Evolutionary conservation across 129 eudicot species (phyloP), one percentile per base, ranked within the genome.

Genomic region (Rutidosis leptorrhynchoides): DNA sequence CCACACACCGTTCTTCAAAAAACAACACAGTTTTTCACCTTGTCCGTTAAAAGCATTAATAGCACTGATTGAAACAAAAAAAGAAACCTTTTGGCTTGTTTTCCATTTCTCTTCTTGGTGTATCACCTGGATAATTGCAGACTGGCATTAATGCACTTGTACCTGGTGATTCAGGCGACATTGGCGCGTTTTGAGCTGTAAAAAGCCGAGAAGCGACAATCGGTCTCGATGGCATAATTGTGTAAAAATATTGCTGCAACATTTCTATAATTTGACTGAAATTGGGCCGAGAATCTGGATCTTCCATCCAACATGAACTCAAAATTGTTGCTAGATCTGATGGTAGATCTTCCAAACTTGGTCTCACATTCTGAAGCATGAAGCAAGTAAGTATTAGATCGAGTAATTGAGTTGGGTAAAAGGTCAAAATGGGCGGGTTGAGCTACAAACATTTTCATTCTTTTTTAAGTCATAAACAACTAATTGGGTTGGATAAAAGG

Each of bases 91-190:
- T 83, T 1, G 84, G 88, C 73, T 76, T 76, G 71, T 73, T 56
- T 33, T 72, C 84, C 80, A 69, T 72, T 58, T 67, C 67, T 46
- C 66, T 75, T 63, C 84, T 72, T 0, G 82, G 79, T 2, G 79
- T 57, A 55, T 83, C 87, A 30, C 76, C 87, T 48, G 88, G 30
- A 79, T 26, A 69, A 58, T 76, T 72, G 52, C 73, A 67, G n/a
- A 45, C 76, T 0, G 82, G 75, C 78, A 83, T 83, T 72, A 83
- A 83, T 14, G 88, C 74, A 46, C 88, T 79, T 40, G 88, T 83
- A 17, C 88, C 88, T 22, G 88, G 88, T 45, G 88, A 83, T 62
- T 83, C 88, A 2, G 88, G 88, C 17, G 88, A 78, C 74, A 83
- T 65, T 6, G 83, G 71, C 37, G 82, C 58, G 40, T 77, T 83